These are phyloP conservation scores for Lantana camara DNA, from an alignment of 257 asterid genomes.

Conservation along the genomic window DNA sequence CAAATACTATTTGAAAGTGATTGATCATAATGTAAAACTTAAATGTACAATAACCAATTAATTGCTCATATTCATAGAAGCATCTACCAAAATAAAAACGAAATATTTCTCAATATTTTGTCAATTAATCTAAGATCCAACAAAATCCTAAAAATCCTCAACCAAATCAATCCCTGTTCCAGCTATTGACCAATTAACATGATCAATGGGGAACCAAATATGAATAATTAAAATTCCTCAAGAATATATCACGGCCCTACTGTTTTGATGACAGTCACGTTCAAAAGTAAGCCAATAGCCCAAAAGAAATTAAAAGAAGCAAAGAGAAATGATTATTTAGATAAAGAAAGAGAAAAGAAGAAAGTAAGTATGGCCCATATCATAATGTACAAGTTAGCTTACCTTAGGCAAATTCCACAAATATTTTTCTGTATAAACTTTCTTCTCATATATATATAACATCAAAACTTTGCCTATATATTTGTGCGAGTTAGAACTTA, in stretches of 20 bases:
- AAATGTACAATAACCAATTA: constrained; percentile 2
- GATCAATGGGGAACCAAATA: constrained; percentile 1
- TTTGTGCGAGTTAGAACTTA: constrained; percentile 1
- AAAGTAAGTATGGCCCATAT: constrained; percentile 37
- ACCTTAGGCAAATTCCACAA: constrained; percentile 10
- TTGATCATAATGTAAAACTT: neutral
- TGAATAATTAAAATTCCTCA: neutral
- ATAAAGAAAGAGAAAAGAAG: constrained; percentile 27
- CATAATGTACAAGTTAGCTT: constrained; percentile 32
- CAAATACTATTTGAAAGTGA: neutral
- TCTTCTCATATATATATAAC: constrained; percentile 32
- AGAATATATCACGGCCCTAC: constrained; percentile 37
- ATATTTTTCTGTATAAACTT: neutral
- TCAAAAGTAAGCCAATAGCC: constrained; percentile 37
- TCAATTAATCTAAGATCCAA: constrained; percentile 18
- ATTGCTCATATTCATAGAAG: neutral
- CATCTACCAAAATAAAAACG: neutral
- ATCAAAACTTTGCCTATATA: constrained; percentile 1
- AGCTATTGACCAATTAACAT: too few species aligned
- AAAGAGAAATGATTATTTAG: constrained; percentile 36
- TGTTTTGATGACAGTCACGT: constrained; percentile 56
- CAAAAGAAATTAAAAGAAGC: constrained; percentile 37
- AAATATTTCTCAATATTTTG: neutral
- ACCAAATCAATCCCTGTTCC: constrained; percentile 10
- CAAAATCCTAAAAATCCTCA: constrained; percentile 12